phyloP scores from a whole-genome alignment of 768 basidiomycete genomes.

The Termitomyces sp. region DNA sequence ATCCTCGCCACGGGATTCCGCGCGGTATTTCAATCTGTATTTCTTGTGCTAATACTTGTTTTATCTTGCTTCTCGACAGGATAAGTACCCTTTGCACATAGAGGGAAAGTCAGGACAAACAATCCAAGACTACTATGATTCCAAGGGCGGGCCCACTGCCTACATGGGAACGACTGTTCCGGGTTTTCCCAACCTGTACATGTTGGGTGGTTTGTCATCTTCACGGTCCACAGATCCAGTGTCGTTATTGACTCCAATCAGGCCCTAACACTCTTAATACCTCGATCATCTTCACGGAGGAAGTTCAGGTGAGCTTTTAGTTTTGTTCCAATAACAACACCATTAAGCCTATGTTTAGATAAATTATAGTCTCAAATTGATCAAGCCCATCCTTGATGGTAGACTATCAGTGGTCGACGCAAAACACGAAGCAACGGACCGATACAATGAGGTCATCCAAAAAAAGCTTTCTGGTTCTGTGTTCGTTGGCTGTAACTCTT shows the following conservation, averaged over 20 bases:
- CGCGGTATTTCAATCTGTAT: conserved; percentile 16
- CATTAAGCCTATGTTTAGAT: conserved; percentile 23
- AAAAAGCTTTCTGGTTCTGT: conserved; percentile 18
- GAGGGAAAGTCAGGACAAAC: conserved; percentile 25
- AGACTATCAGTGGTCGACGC: conserved; percentile 14
- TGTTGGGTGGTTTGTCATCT: conserved; percentile 28
- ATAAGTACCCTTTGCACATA: conserved; percentile 29
- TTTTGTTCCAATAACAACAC: not conserved
- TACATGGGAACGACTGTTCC: conserved; percentile 41
- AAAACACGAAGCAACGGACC: conserved; percentile 16
- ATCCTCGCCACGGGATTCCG: conserved; percentile 37
- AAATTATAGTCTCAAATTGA: conserved; percentile 30
- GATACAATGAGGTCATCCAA: conserved; percentile 19
- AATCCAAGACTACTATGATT: conserved; percentile 36
- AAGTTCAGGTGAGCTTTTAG: conserved; percentile 31
- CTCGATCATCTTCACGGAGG: conserved; percentile 39
- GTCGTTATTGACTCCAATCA: conserved; percentile 8
- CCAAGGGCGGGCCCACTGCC: conserved; percentile 37
- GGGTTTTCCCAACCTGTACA: conserved; percentile 44
- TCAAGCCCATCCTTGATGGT: conserved; percentile 18
- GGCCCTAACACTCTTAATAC: conserved; percentile 43
- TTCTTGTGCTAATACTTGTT: not conserved
- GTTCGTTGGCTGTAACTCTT: conserved; percentile 31
- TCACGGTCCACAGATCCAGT: not conserved
- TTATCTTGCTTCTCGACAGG: conserved; percentile 17